Evolutionary conservation across 2,329 filamentous ascomycete species (phyloP).

Genomic region (Cytospora paraplurivora): DNA sequence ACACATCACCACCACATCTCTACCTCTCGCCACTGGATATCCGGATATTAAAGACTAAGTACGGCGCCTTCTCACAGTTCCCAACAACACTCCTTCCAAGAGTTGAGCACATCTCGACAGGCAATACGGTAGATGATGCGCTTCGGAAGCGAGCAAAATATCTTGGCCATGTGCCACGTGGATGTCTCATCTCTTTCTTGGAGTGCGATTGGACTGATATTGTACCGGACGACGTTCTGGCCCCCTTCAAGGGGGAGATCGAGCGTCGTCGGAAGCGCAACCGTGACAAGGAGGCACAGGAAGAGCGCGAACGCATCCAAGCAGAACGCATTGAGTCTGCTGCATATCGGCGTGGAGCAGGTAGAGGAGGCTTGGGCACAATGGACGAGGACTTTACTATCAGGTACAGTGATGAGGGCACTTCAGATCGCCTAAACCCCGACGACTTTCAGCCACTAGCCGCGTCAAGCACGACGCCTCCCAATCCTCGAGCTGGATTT

Average conservation of each 20-base stretch:
- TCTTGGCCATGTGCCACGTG: conserved; percentile 80
- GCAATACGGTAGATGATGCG: conserved; percentile 83
- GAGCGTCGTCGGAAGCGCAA: conserved; percentile 75
- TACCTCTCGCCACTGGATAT: conserved; percentile 92
- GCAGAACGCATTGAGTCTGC: conserved; percentile 80
- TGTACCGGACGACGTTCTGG: conserved; percentile 73
- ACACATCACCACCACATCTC: conserved; percentile 82
- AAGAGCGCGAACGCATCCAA: conserved; percentile 81
- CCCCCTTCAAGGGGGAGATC: conserved; percentile 74
- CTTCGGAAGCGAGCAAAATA: conserved; percentile 85
- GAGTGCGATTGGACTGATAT: conserved; percentile 97
- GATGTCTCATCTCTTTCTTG: conserved; percentile 88
- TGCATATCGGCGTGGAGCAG: conserved; percentile 58
- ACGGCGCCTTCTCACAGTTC: conserved; percentile 79
- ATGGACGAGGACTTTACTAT: conserved; percentile 44
- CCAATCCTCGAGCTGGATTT: conserved; percentile 63
- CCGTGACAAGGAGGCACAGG: conserved; percentile 78
- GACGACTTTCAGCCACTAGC: conserved; percentile 69
- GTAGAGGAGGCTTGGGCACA: conserved; percentile 40
- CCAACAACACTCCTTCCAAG: conserved; percentile 84
- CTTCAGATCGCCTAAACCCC: conserved; percentile 44
- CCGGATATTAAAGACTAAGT: conserved; percentile 85
- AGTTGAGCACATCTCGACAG: conserved; percentile 86
- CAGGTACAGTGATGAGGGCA: conserved; percentile 37
- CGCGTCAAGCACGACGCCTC: conserved; percentile 54